These are phyloP conservation scores for Solanum corneliomulleri DNA, from an alignment of 257 asterid species.

Conservation along the genomic window DNA sequence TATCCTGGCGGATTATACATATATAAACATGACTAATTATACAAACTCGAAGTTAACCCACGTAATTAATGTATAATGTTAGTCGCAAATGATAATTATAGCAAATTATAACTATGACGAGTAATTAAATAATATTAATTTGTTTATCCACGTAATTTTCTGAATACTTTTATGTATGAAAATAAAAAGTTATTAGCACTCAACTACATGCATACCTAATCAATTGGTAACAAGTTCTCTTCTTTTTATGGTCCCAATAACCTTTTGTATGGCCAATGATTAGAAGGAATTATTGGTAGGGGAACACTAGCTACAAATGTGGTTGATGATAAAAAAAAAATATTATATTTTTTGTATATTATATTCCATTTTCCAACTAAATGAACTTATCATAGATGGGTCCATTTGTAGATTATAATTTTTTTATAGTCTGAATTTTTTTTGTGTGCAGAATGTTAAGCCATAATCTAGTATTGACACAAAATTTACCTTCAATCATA, in stretches of 20 bases:
- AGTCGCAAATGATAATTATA: no score
- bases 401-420: neutral
- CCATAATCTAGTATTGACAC: neutral
- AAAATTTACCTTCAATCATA: neutral
- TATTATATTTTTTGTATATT: no score
- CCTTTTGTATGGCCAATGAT: constrained; percentile 12
- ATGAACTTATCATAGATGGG: neutral
- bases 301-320: constrained; percentile 15
- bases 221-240: neutral
- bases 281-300: constrained; percentile 27
- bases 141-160: no score
- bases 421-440: neutral
- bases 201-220: neutral
- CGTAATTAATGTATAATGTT: no score
- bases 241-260: neutral
- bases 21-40: no score
- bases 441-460: neutral
- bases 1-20: no score
- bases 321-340: neutral
- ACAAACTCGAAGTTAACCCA: no score
- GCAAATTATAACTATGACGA: no score
- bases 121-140: no score
- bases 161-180: neutral
- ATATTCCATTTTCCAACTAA: neutral
- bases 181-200: neutral